Base-by-base conservation (phyloP, 352 stramenopile genomes). In the Phytophthora brassicae region DNA sequence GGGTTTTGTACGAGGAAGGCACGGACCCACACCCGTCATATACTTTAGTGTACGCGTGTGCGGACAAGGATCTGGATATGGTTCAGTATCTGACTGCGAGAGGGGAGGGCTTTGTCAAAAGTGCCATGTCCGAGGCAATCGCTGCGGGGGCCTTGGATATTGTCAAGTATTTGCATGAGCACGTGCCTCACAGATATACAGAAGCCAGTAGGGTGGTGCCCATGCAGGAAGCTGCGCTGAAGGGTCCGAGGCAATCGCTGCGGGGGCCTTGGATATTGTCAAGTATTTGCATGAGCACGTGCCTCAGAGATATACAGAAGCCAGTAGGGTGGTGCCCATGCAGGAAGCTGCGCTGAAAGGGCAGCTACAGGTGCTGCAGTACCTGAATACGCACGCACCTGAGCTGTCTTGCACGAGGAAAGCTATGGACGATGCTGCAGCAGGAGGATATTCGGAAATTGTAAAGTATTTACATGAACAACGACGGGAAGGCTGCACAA, bases 71-170 rank as follows among this genome's bases (percentile, higher is more conserved):
- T 44, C 48, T 89, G 19, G 71, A 83, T 41, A 84, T 69, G 65
- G 74, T 84, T 39, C 60, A 72, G 49, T 89, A 78, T 28, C 58
- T 89, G 5, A 73, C 68, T 8, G 6, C 42, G 3, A 71, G 66
- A n/a, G 55, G 63, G 4, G 73, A 81, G 35, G 79, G 79, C 7
- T 89, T 89, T 36, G 64, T 82, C 44, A 85, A 86, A 56, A 68
- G 62, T 14, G 75, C 79, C 39, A 82, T 84, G 70, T 77, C 65
- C 4, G 75, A 76, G 28, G 77, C 77, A 0, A 68, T 87, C 59
- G 66, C 59, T 24, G 65, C 52, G 1, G 79, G 77, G 0, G 56
- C 77, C 33, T 42, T 89, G 42, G 72, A 79, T 16, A 69, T 87
- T 26, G 77, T 89, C 49, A 66, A 75, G 56, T 59, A 83, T 42